A percentile compares a stretch with the other conserved stretches of the same genome.
phyloP scores from a whole-genome alignment of 1,139 yeast genomes.

The Candida frijolesensis region DNA sequence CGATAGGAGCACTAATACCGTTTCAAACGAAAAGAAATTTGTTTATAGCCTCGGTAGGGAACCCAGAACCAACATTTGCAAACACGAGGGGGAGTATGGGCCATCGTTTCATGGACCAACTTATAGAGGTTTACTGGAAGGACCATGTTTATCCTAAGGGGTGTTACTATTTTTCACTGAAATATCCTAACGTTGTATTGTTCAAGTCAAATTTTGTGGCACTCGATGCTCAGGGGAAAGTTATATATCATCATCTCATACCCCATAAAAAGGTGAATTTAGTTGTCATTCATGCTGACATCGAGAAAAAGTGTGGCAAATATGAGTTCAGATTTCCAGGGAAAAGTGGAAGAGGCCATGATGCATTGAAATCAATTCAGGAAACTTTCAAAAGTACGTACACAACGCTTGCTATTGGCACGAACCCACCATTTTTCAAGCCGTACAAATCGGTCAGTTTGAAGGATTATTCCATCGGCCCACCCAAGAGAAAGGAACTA shows the following conservation, averaged over 20 bases:
- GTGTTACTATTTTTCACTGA: constrained; percentile 21
- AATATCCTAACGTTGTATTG: constrained; percentile 26
- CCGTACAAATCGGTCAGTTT: too few relatives aligned
- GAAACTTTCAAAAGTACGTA: constrained; percentile 39
- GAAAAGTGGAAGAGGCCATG: constrained; percentile 74
- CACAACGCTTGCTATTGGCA: constrained; percentile 30
- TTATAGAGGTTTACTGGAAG: constrained; percentile 30
- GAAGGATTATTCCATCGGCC: too few relatives aligned
- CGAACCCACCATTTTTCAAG: too few relatives aligned
- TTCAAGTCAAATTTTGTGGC: constrained; percentile 50
- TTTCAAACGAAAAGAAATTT: constrained; percentile 8
- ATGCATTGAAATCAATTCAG: constrained; percentile 68
- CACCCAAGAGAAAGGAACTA: too few relatives aligned
- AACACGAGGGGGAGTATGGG: constrained; percentile 82
- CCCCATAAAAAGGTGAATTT: constrained; percentile 24
- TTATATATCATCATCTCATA: constrained; percentile 50
- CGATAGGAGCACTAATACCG: too few relatives aligned
- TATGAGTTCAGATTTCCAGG: constrained; percentile 58
- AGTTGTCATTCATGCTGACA: constrained; percentile 75
- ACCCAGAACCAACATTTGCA: constrained; percentile 66
- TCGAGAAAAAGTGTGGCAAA: constrained; percentile 65
- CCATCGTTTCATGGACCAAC: constrained; percentile 48
- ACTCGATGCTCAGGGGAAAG: constrained; percentile 72
- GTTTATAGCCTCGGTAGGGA: constrained; percentile 66
- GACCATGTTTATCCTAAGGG: constrained; percentile 15